A percentile compares a stretch with the other conserved stretches of the same genome.
Evolutionary conservation across 1,284 basidiomycete species (phyloP).

Genomic region (Cutaneotrichosporon sp.): DNA sequence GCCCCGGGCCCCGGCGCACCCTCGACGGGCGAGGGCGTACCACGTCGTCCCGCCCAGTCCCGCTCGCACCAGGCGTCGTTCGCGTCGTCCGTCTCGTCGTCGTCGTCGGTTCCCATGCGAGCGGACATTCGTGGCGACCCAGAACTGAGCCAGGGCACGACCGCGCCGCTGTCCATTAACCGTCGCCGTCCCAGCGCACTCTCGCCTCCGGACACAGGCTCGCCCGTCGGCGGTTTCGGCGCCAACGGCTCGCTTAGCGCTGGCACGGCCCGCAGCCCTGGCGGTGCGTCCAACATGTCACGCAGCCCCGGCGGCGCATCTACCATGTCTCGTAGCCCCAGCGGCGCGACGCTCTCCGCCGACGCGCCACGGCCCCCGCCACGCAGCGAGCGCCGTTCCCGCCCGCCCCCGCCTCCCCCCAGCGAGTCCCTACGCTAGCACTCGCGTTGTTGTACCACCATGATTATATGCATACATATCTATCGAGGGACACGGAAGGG

Average conservation of each 20-base stretch:
- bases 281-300: background rate
- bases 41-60: background rate
- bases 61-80: background rate
- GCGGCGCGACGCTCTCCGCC: too few relatives aligned
- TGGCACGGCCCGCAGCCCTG: background rate
- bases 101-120: background rate
- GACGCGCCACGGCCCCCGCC: constrained; percentile 11
- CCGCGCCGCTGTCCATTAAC: constrained; percentile 19
- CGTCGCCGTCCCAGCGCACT: constrained; percentile 4
- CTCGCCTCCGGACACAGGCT: background rate
- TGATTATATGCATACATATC: background rate
- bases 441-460: background rate
- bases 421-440: background rate
- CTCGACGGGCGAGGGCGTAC: too few relatives aligned
- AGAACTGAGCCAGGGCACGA: constrained; percentile 10
- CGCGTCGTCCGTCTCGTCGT: background rate
- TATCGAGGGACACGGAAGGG: too few relatives aligned
- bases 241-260: background rate
- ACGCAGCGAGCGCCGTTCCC: constrained; percentile 12
- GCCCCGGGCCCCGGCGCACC: too few relatives aligned
- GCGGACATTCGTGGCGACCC: background rate
- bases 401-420: background rate
- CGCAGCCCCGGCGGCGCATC: background rate
- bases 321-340: background rate
- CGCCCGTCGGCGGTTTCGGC: too few relatives aligned